A percentile compares a stretch with the other conserved stretches of the same genome.
Conservation (phyloP, 1,284 basidiomycete species). For the Pseudozyma flocculosa region DNA sequence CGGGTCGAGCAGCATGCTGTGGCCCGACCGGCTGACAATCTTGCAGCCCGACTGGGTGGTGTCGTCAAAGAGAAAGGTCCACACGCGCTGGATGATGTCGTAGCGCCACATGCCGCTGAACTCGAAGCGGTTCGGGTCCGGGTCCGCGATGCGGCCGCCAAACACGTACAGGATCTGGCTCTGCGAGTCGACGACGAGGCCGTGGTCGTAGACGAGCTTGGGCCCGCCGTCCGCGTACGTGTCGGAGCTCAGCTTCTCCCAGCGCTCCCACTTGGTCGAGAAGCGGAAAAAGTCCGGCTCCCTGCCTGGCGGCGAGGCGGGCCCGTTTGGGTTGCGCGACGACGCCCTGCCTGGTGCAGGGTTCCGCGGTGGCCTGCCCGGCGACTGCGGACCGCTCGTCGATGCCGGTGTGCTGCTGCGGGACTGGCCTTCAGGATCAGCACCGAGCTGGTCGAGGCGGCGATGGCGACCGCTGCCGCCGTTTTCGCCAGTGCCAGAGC, state of each 20-base stretch:
- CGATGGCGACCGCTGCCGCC: neutral
- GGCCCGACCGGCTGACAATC: conserved; percentile 48
- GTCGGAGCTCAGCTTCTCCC: conserved; percentile 55
- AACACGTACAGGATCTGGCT: conserved; percentile 74
- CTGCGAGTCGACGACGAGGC: conserved; percentile 74
- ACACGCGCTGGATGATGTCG: conserved; percentile 48
- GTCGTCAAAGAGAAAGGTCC: conserved; percentile 54
- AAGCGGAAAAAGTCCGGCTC: conserved; percentile 57
- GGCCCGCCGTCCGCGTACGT: conserved; percentile 66
- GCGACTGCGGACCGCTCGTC: conserved; percentile 2
- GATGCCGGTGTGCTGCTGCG: neutral
- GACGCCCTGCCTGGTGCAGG: conserved; percentile 4
- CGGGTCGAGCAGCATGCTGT: conserved; percentile 56
- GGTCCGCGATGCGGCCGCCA: conserved; percentile 73
- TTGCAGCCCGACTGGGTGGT: conserved; percentile 32
- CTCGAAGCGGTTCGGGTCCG: conserved; percentile 47
- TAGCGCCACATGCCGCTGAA: conserved; percentile 58
- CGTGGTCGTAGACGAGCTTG: conserved; percentile 75
- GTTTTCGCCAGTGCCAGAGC: no score
- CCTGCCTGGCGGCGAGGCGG: conserved; percentile 21
- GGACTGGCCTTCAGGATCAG: neutral
- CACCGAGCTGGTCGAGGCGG: neutral
- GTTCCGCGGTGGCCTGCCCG: conserved; percentile 12
- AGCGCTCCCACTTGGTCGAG: conserved; percentile 52
- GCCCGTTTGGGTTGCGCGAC: conserved; percentile 15